Conservation (phyloP, 164 flowering plant genomes). For the Protea cynaroides region DNA sequence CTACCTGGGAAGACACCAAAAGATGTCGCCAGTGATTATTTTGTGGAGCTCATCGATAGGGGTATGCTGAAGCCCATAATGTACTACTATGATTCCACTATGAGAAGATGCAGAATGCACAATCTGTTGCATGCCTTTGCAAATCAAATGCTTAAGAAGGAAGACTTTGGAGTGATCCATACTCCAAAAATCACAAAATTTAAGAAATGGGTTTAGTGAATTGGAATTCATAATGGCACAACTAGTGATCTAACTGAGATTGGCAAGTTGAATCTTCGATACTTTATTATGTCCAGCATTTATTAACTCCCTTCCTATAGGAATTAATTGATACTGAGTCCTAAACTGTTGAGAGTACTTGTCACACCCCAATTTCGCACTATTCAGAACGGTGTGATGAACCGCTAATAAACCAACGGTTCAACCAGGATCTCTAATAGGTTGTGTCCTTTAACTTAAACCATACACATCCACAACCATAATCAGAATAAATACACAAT, state of each 20-base stretch:
- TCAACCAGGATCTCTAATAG: too few relatives aligned
- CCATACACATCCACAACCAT: too few relatives aligned
- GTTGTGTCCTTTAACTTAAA: too few relatives aligned
- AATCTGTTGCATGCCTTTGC: neutral
- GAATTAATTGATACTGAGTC: neutral
- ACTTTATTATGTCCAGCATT: neutral
- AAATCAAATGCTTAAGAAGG: neutral
- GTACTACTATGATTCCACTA: neutral
- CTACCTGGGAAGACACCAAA: neutral
- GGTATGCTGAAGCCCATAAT: neutral
- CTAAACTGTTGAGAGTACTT: neutral
- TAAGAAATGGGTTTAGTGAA: neutral
- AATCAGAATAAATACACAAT: too few relatives aligned
- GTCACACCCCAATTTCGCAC: too few relatives aligned
- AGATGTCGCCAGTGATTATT: neutral
- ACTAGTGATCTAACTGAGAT: neutral
- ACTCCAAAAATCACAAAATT: neutral
- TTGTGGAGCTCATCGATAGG: neutral
- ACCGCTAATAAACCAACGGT: too few relatives aligned
- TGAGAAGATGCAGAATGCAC: neutral
- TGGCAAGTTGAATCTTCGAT: neutral
- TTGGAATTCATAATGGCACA: neutral
- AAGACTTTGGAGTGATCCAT: neutral
- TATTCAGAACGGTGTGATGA: too few relatives aligned
- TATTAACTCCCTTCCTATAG: neutral